A percentile compares a stretch with the other conserved stretches of the same genome.
Conservation (phyloP, 306 rosid genomes). For the Erythrophleum fordii region DNA sequence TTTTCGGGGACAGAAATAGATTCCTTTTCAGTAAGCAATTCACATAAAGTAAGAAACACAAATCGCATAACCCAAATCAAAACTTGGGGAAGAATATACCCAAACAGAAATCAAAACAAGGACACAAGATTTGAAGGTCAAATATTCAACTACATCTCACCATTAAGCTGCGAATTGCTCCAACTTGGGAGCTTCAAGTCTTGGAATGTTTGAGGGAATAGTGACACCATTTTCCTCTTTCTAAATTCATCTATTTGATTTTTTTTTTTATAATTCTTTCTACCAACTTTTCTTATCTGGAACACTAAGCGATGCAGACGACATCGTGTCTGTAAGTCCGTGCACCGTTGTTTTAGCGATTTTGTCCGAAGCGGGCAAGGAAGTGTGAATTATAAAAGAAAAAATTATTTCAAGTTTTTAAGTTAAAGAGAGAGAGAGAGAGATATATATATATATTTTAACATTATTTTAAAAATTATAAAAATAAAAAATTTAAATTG, state of each 20-base stretch:
- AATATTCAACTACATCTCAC: constrained; percentile 11
- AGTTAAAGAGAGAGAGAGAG: too few species aligned
- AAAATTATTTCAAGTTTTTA: too few species aligned
- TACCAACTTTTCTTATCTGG: neutral
- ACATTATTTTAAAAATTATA: too few species aligned
- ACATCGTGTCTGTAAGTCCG: neutral
- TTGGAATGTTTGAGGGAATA: neutral
- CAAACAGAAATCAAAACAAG: neutral
- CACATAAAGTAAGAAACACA: neutral
- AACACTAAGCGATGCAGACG: neutral
- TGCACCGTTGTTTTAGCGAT: neutral
- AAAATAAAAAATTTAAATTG: too few species aligned
- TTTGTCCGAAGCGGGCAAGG: too few species aligned
- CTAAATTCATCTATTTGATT: neutral
- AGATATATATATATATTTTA: too few species aligned
- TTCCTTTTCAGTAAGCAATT: neutral
- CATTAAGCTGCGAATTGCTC: constrained; percentile 31
- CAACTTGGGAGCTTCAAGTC: neutral
- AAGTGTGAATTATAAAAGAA: too few species aligned
- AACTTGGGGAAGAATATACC: neutral
- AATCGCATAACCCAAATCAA: neutral
- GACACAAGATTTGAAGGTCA: constrained; percentile 1
- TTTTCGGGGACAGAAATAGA: neutral
- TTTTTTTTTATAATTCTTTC: neutral
- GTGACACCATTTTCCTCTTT: neutral